Percentiles rank a stretch among this genome's conserved stretches.
These are phyloP conservation scores for Eimeria tenella DNA, from an alignment of 169 alveolate species.

Conservation along the genomic window DNA sequence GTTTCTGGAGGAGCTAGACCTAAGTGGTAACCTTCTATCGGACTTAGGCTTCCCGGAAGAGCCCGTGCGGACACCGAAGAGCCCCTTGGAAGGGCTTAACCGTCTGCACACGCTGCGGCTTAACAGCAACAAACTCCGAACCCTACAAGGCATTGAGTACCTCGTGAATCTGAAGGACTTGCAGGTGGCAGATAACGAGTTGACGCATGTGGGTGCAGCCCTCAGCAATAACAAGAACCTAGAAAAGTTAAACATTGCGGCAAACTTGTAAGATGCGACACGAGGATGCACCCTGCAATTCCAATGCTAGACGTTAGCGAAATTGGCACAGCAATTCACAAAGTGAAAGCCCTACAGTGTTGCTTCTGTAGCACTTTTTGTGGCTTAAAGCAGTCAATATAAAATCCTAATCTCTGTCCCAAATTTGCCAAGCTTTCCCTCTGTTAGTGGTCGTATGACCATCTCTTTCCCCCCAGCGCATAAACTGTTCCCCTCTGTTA, in stretches of 20 bases:
- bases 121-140: conserved; percentile 62
- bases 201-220: conserved; percentile 61
- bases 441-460: no score
- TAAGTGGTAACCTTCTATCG: conserved; percentile 42
- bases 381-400: no score
- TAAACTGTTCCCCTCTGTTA: no score
- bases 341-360: no score
- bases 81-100: conserved; percentile 44
- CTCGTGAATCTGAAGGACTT: conserved; percentile 37
- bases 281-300: background rate
- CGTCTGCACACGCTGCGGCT: conserved; percentile 72
- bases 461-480: no score
- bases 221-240: conserved; percentile 64
- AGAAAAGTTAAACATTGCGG: conserved; percentile 63
- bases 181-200: conserved; percentile 71
- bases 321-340: no score
- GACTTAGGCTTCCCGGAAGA: conserved; percentile 23
- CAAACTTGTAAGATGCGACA: conserved; percentile 73
- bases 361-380: no score
- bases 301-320: background rate
- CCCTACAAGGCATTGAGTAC: conserved; percentile 45
- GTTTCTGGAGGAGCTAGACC: conserved; percentile 44
- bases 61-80: no score
- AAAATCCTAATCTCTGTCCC: no score
- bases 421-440: no score